Percentiles rank a stretch among this genome's conserved stretches.
phyloP scores from a whole-genome alignment of 805 yeast genomes.

The Groenewaldozyma tartarivorans region DNA sequence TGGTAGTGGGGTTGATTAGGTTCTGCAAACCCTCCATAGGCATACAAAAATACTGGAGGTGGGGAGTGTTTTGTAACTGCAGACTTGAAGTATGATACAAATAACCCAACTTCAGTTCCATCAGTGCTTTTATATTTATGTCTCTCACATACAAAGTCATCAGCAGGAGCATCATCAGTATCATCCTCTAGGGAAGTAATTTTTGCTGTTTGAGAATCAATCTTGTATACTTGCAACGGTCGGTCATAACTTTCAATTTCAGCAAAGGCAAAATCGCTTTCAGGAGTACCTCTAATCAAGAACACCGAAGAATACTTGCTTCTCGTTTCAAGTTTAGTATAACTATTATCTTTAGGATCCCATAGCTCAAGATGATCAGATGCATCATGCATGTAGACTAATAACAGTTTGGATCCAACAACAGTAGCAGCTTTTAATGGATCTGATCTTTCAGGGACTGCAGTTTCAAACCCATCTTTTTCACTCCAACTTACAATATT shows the following conservation, averaged over 20 bases:
- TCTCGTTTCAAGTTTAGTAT: background rate
- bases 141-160: too few relatives aligned
- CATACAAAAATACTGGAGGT: constrained; percentile 2
- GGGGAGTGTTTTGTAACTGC: background rate
- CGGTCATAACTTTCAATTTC: too few relatives aligned
- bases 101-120: constrained; percentile 2
- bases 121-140: too few relatives aligned
- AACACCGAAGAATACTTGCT: too few relatives aligned
- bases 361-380: background rate
- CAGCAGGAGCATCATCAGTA: too few relatives aligned
- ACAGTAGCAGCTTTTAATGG: background rate
- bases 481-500: constrained; percentile 1
- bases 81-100: constrained; percentile 3
- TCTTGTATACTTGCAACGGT: too few relatives aligned
- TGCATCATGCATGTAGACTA: background rate
- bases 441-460: background rate
- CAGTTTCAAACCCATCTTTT: background rate
- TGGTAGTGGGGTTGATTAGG: too few relatives aligned
- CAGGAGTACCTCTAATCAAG: too few relatives aligned
- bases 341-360: background rate
- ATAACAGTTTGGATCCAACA: background rate
- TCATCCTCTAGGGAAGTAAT: too few relatives aligned
- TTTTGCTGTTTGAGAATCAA: too few relatives aligned
- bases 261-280: too few relatives aligned
- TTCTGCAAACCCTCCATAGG: constrained; percentile 2